These are phyloP conservation scores for Mariannaea elegans DNA, from an alignment of 2,329 filamentous ascomycete species.

Conservation along the genomic window DNA sequence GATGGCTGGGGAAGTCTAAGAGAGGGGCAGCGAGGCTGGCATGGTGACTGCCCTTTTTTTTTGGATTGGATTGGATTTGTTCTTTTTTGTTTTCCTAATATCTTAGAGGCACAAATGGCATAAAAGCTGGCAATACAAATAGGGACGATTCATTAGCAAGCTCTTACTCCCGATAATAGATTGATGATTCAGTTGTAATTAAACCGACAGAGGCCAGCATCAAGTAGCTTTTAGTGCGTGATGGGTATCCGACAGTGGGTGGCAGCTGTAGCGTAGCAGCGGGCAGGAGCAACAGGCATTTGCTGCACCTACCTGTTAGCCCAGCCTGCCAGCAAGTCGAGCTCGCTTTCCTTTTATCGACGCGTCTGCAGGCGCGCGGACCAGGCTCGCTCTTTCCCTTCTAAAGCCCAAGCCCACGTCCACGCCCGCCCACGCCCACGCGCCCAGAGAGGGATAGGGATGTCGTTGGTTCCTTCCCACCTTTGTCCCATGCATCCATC, in stretches of 20 bases:
- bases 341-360: conserved; percentile 13
- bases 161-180: too few relatives aligned
- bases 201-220: too few relatives aligned
- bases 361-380: conserved; percentile 34
- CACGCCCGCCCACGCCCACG: too few relatives aligned
- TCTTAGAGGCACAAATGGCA: not conserved
- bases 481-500: conserved; percentile 17
- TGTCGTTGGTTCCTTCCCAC: conserved; percentile 24
- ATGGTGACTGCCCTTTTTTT: not conserved
- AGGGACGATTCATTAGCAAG: too few relatives aligned
- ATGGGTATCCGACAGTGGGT: not conserved
- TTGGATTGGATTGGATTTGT: not conserved
- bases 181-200: too few relatives aligned
- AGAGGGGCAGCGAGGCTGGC: not conserved
- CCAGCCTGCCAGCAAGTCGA: not conserved
- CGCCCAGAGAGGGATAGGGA: conserved; percentile 8
- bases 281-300: not conserved
- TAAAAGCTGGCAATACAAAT: too few relatives aligned
- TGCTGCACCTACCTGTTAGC: not conserved
- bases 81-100: too few relatives aligned
- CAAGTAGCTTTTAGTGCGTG: too few relatives aligned
- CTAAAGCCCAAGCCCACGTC: not conserved
- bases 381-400: conserved; percentile 18
- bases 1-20: not conserved
- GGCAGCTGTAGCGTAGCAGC: not conserved